These are phyloP conservation scores for Dioscorea alata DNA, from an alignment of 106 monocot species.

Conservation along the genomic window DNA sequence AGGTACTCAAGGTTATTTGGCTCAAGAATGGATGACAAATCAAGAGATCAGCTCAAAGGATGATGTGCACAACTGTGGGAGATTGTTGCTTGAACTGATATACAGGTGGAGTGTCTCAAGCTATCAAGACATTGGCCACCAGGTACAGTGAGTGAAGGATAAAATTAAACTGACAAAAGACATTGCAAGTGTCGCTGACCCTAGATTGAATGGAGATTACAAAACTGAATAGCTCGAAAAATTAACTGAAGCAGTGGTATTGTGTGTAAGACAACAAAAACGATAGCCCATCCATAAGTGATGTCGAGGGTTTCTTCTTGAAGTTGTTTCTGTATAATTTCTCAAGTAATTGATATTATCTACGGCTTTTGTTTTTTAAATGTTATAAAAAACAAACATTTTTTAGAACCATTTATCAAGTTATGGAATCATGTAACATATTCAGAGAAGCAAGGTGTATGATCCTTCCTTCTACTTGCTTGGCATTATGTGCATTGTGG, in stretches of 20 bases:
- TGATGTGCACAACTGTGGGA: constrained; percentile 9
- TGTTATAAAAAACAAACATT: no score
- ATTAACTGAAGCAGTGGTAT: background rate
- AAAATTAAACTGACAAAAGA: background rate
- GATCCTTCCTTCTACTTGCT: no score
- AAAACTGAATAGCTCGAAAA: background rate
- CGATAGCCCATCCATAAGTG: background rate
- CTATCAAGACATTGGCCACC: background rate
- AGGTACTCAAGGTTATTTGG: background rate
- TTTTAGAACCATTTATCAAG: no score
- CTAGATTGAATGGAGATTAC: background rate
- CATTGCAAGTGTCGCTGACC: background rate
- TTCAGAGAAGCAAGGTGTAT: no score
- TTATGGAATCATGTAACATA: no score
- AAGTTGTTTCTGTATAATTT: no score
- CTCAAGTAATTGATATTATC: no score
- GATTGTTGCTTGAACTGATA: constrained; percentile 3
- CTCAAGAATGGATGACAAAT: constrained; percentile 10
- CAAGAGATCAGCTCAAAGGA: constrained; percentile 2
- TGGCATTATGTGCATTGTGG: no score
- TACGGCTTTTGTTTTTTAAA: no score
- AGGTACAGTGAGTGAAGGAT: background rate
- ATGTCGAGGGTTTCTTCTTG: background rate
- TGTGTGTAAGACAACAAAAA: background rate
- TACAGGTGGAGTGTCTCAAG: background rate